Conservation (phyloP, 768 basidiomycete species). For the Butyriboletus loyo region DNA sequence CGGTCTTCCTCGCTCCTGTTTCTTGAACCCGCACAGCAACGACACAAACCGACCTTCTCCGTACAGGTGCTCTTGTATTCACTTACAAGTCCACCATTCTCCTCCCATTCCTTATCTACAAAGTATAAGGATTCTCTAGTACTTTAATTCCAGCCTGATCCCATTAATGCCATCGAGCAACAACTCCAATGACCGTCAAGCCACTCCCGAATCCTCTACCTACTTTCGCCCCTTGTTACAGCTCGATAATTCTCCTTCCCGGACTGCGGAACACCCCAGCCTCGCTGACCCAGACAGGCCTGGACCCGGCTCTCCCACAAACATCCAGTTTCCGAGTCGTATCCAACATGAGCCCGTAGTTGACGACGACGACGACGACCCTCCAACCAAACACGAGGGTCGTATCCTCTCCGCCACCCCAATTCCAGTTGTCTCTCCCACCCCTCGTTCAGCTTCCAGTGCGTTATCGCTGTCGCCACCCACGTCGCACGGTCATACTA, state of each 20-base stretch:
- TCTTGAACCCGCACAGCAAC: constrained; percentile 20
- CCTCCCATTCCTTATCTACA: constrained; percentile 16
- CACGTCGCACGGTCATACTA: constrained; percentile 22
- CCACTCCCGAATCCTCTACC: constrained; percentile 16
- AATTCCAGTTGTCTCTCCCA: constrained; percentile 8
- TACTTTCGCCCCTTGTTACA: constrained; percentile 31
- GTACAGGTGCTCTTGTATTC: constrained; percentile 30
- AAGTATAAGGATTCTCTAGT: constrained; percentile 13
- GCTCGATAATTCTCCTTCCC: constrained; percentile 30
- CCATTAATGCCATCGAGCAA: constrained; percentile 32
- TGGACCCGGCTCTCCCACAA: constrained; percentile 3
- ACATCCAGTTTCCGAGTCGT: constrained; percentile 8
- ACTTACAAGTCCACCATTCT: constrained; percentile 28
- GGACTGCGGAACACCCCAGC: constrained; percentile 11
- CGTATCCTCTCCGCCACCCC: constrained; percentile 15
- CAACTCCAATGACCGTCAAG: constrained; percentile 24
- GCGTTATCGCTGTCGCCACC: constrained; percentile 15
- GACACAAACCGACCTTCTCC: constrained; percentile 5
- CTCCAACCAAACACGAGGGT: constrained; percentile 29
- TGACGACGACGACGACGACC: constrained; percentile 20
- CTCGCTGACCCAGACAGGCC: constrained; percentile 7
- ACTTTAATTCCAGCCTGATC: constrained; percentile 14
- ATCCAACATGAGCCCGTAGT: constrained; percentile 8
- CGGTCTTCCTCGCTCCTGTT: constrained; percentile 23
- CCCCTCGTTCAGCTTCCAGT: constrained; percentile 10